phyloP scores from a whole-genome alignment of 192 early-diverging fungal species.

The Umbelopsis sp. region DNA sequence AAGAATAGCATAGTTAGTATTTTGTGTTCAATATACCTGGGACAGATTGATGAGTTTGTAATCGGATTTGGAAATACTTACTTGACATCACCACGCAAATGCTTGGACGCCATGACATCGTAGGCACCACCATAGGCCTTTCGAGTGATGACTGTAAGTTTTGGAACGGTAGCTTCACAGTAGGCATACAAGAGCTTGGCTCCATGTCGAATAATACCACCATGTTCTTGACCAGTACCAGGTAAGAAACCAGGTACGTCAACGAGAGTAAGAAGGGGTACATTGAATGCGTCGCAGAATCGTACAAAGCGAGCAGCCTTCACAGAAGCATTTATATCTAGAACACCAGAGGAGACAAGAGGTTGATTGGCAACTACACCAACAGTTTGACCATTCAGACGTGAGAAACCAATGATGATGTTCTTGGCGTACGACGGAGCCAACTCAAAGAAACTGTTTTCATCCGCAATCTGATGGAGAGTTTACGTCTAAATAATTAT shows the following conservation, averaged over 20 bases:
- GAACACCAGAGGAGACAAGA: constrained; percentile 89
- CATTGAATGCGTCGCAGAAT: constrained; percentile 96
- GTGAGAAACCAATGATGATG: constrained; percentile 88
- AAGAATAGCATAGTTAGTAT: neutral
- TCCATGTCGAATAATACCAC: constrained; percentile 94
- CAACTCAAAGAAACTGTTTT: constrained; percentile 88
- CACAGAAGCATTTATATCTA: constrained; percentile 93
- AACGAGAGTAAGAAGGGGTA: constrained; percentile 91
- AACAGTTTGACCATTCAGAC: constrained; percentile 84
- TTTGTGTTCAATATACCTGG: too few species aligned
- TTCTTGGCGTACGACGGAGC: constrained; percentile 91
- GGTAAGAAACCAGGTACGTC: constrained; percentile 98
- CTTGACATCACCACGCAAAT: constrained; percentile 85
- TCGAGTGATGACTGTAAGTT: constrained; percentile 91
- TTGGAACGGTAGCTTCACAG: constrained; percentile 96
- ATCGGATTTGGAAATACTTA: constrained; percentile 1
- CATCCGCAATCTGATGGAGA: constrained; percentile 73
- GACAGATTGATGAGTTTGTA: too few species aligned
- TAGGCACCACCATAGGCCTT: constrained; percentile 99
- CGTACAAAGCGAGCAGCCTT: constrained; percentile 96
- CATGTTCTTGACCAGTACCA: constrained; percentile 92
- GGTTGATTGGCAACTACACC: constrained; percentile 95
- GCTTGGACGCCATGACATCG: constrained; percentile 97
- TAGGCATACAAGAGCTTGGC: constrained; percentile 97
- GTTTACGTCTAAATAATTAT: neutral